These are phyloP conservation scores for Hymenoscyphus albidus DNA, from an alignment of 2,329 filamentous ascomycete genomes.

Conservation along the genomic window DNA sequence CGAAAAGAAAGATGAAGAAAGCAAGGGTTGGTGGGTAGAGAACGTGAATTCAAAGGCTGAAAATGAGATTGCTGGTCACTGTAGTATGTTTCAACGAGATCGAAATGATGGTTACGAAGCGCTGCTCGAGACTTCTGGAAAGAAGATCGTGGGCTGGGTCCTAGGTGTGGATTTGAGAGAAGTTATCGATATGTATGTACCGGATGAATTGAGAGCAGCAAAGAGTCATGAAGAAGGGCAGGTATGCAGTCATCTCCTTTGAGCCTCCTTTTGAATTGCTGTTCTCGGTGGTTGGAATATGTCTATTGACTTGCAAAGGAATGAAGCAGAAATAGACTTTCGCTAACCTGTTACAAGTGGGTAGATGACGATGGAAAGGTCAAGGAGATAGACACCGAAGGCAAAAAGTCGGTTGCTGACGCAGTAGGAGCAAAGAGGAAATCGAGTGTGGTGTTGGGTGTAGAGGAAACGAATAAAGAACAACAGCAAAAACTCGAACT, in stretches of 20 bases:
- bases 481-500: not conserved
- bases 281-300: too few relatives aligned
- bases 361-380: slow-evolving; percentile 30
- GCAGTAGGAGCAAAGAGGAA: slow-evolving; percentile 24
- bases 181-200: slow-evolving; percentile 24
- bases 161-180: slow-evolving; percentile 18
- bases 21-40: slow-evolving; percentile 21
- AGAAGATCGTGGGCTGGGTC: slow-evolving; percentile 23
- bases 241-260: too few relatives aligned
- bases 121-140: slow-evolving; percentile 19
- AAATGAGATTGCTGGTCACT: slow-evolving; percentile 30
- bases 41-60: slow-evolving; percentile 22
- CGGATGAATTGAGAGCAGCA: slow-evolving; percentile 16
- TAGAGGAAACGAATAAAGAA: slow-evolving; percentile 3
- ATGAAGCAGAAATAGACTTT: too few relatives aligned
- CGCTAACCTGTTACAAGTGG: not conserved
- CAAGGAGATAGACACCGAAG: slow-evolving; percentile 2
- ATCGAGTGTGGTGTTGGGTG: slow-evolving; percentile 17
- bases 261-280: too few relatives aligned
- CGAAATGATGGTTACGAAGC: slow-evolving; percentile 25
- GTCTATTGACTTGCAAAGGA: too few relatives aligned
- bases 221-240: slow-evolving; percentile 19
- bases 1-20: slow-evolving; percentile 11
- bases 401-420: not conserved
- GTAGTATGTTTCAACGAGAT: slow-evolving; percentile 29